Evolutionary conservation across 1,284 basidiomycete genomes (phyloP), one percentile per base, ranked within the genome.

Genomic region (Sporisorium iseilematis-ciliati): DNA sequence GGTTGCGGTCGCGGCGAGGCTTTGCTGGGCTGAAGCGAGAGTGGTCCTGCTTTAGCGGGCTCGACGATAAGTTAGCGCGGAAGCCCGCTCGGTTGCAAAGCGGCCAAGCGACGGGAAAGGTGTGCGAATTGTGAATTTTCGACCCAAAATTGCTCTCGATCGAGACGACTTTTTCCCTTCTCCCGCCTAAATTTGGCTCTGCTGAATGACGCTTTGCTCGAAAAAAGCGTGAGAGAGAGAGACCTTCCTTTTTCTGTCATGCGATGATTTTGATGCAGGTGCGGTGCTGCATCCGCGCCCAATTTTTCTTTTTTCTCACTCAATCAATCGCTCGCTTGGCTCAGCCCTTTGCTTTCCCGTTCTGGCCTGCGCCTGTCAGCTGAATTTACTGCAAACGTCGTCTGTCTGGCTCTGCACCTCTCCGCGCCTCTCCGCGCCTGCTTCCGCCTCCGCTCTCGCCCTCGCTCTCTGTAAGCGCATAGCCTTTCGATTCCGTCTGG

Each of bases 191-290:
- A 45, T 25, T 43, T 43, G 29, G 33, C 33, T 14, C 35, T 38
- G 35, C 26, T 52, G 33, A 31, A 54, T 43, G 41, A 43, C 26
- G n/a, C 40, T 18, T 52, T 29, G 18, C 18, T 6, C 6, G 8
- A 5, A 26, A 11, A 23, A 21, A 29, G 29, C 20, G 26, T n/a
- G 23, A 7, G 23, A 7, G 40, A 8, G 6, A 26, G 8, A 23
- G 52, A 54, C 52, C 42, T 54, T 54, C 52, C 52, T 54, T 54
- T 54, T 54, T 54, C 52, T 54, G 25, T 54, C 40, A 41, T 25
- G 20, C 20, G 20, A 20, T 33, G 35, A 20, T 25, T 12, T 12
- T 14, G 25, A 25, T 46, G 45, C 45, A 25, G 35, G 23, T 25
- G 23, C 45, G 23, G n/a, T 45, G 42, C 42, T 23, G 42, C 42